Percentiles rank a stretch among this genome's conserved stretches.
Evolutionary conservation across 2,329 filamentous ascomycete genomes (phyloP).

Genomic region (Claviceps africana): DNA sequence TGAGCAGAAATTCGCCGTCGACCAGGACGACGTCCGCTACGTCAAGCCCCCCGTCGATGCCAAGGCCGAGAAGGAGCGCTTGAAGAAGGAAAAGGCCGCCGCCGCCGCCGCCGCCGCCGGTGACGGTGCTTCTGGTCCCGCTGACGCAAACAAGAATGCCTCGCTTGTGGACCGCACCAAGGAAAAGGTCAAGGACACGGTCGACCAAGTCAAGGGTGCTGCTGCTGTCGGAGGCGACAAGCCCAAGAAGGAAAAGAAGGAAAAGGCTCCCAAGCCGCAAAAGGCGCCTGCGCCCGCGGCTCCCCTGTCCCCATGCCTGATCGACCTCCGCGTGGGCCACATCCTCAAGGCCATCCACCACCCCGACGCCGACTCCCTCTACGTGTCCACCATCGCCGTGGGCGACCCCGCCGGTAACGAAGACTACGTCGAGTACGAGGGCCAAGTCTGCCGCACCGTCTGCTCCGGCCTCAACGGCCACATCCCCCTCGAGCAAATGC

Average conservation of each 20-base stretch:
- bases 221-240: constrained; percentile 25
- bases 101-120: constrained; percentile 50
- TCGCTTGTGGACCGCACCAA: constrained; percentile 47
- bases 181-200: constrained; percentile 42
- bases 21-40: constrained; percentile 68
- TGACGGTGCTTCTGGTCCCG: constrained; percentile 30
- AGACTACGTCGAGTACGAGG: constrained; percentile 70
- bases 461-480: constrained; percentile 94
- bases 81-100: constrained; percentile 89
- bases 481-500: constrained; percentile 89
- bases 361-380: constrained; percentile 92
- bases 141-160: constrained; percentile 21
- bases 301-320: constrained; percentile 68
- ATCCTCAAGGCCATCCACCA: constrained; percentile 93
- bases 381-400: constrained; percentile 88
- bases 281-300: constrained; percentile 56
- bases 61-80: constrained; percentile 89
- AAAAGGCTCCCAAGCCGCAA: constrained; percentile 66
- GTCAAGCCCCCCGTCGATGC: constrained; percentile 80
- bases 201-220: constrained; percentile 32
- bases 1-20: constrained; percentile 62
- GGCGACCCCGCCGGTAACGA: constrained; percentile 82
- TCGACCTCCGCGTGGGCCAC: constrained; percentile 92
- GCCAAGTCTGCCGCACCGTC: constrained; percentile 82
- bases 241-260: constrained; percentile 77